Evolutionary conservation across 192 early-diverging fungal genomes (phyloP).

Genomic region (Umbelopsis sp.): DNA sequence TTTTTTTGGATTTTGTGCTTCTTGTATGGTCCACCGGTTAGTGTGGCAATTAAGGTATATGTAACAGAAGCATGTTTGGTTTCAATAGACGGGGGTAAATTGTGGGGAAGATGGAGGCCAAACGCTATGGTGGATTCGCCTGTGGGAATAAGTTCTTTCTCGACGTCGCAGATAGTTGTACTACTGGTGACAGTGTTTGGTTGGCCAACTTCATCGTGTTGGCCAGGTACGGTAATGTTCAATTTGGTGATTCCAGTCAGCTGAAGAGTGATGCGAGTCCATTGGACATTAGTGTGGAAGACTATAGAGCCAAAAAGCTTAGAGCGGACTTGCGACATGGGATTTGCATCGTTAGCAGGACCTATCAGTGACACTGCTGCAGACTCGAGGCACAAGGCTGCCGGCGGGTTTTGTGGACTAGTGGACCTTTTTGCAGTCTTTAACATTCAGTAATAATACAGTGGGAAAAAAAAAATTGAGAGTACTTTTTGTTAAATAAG

Average conservation of each 20-base stretch:
- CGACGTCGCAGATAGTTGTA: conserved; percentile 34
- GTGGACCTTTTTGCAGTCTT: not conserved
- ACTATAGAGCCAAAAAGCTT: conserved; percentile 31
- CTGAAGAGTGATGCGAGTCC: conserved; percentile 36
- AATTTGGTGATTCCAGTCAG: conserved; percentile 32
- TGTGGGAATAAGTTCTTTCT: conserved; percentile 39
- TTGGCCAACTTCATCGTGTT: conserved; percentile 4
- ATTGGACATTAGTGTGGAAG: conserved; percentile 34
- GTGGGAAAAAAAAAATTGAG: not conserved
- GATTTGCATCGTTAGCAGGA: conserved; percentile 34
- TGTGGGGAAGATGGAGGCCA: conserved; percentile 35
- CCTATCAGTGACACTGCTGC: conserved; percentile 36
- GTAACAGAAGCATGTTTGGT: conserved; percentile 35
- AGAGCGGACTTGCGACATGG: conserved; percentile 33
- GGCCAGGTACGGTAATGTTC: conserved; percentile 19
- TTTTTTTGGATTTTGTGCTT: conserved; percentile 30
- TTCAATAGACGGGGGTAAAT: conserved; percentile 33
- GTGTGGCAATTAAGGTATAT: conserved; percentile 34
- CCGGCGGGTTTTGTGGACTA: conserved; percentile 10
- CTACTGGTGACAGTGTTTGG: conserved; percentile 8
- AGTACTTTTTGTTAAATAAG: no score
- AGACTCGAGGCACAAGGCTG: conserved; percentile 2
- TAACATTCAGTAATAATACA: not conserved
- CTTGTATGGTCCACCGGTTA: conserved; percentile 38
- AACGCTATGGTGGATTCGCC: conserved; percentile 35